A percentile compares a stretch with the other conserved stretches of the same genome.
Evolutionary conservation across 2,329 filamentous ascomycete species (phyloP).

Genomic region (Xenoacremonium recifei): DNA sequence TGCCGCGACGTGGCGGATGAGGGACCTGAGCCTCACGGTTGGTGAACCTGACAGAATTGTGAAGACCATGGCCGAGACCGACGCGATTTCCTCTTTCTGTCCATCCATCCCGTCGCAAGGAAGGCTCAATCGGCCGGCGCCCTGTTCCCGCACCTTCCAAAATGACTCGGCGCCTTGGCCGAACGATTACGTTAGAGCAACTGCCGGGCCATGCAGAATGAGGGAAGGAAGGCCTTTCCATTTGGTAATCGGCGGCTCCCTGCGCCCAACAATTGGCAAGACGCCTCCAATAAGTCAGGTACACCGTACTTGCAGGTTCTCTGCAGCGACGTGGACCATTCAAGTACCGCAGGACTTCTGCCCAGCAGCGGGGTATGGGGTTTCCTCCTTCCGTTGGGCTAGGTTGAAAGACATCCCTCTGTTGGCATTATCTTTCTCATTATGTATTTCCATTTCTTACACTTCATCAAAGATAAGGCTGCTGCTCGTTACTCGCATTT

Average conservation of each 20-base stretch:
- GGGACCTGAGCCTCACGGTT: too few species aligned
- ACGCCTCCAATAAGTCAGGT: constrained; percentile 9
- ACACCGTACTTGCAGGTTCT: constrained; percentile 8
- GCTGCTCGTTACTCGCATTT: constrained; percentile 9
- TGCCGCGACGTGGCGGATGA: too few species aligned
- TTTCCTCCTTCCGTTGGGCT: constrained; percentile 16
- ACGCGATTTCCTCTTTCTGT: neutral
- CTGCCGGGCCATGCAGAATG: constrained; percentile 29
- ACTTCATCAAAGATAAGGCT: constrained; percentile 30
- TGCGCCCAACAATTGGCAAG: too few species aligned
- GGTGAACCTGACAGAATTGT: too few species aligned
- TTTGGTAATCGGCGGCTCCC: constrained; percentile 28
- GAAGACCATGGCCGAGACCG: neutral
- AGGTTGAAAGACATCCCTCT: constrained; percentile 3
- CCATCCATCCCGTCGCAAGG: neutral
- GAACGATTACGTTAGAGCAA: constrained; percentile 31
- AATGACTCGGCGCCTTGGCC: constrained; percentile 10
- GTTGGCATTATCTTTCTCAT: constrained; percentile 30
- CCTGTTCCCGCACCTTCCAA: neutral
- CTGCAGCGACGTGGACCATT: neutral
- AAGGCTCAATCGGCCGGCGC: neutral
- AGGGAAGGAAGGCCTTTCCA: constrained; percentile 27
- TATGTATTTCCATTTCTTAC: constrained; percentile 40
- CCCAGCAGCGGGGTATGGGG: constrained; percentile 3
- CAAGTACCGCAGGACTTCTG: neutral